Evolutionary conservation across 2,329 filamentous ascomycete species (phyloP), one percentile per base, ranked within the genome.

Genomic region (Waltergamsia citrina): DNA sequence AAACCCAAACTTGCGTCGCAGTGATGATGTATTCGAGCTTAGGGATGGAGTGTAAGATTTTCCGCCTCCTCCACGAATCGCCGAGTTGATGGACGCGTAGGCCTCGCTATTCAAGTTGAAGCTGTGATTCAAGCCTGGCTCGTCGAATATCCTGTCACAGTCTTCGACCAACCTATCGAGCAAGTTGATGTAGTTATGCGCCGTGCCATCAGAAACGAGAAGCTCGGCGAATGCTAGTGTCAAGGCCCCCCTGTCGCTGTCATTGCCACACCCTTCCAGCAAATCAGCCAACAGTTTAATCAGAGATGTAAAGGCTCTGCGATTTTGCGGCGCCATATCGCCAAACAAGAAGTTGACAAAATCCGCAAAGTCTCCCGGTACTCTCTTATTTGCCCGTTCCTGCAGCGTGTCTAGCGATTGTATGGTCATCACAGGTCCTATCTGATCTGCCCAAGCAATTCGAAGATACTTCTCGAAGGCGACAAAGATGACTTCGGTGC

Each of bases 401-500:
- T 93, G 87, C n/a, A 96, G 67, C 2, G 77, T 75, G 37, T 81
- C 74, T 24, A 95, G 66, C 5, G 77, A 71, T 30, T 81, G 68
- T 34, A 75, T 68, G 2, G 84, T 77, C 54, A 96, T 77, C 36
- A 96, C 75, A 4, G 85, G 77, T 0, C 90, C 90, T 68, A 95
- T 87, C 46, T 85, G 81, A 43, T 90, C 83, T 38, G 74, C 78
- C 90, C 90, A 96, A 10, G 85, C 87, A 41, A 87, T 80, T 38
- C 78, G 78, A 39, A 95, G 63, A 46, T 95, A 96, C 41, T 93
- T 95, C 53, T 95, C 88, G 52, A 95, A 96, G 0, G 88, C 83
- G 18, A 84, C 82, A 50, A 95, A 94, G 5, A 96, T 71, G 15
- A 90, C 78, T 49, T 95, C 87, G 7, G 90, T 77, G 4, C 79